A percentile compares a stretch with the other conserved stretches of the same genome.
Evolutionary conservation across 2,329 filamentous ascomycete species (phyloP).

Genomic region (Alternaria sp.): DNA sequence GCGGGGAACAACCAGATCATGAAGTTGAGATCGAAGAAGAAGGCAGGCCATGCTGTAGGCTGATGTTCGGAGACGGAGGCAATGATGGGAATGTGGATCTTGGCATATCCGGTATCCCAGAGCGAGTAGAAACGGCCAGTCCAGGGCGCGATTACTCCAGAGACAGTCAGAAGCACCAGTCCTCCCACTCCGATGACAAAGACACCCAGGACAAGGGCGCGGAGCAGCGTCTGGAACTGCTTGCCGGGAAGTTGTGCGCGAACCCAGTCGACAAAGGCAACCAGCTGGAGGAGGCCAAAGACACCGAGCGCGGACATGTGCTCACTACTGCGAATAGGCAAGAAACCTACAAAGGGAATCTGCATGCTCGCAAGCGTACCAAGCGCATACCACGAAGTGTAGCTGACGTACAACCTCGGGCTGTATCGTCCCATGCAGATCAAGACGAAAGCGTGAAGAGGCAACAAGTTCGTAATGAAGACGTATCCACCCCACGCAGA

Average conservation of each 20-base stretch:
- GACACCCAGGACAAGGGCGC: constrained; percentile 75
- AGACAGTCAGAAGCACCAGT: constrained; percentile 83
- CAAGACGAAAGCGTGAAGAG: constrained; percentile 90
- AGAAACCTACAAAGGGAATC: constrained; percentile 97
- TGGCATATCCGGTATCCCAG: constrained; percentile 98
- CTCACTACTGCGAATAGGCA: constrained; percentile 95
- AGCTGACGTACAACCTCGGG: constrained; percentile 91
- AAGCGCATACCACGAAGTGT: constrained; percentile 97
- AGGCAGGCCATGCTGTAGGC: constrained; percentile 97
- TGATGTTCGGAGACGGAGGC: constrained; percentile 99
- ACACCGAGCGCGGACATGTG: constrained; percentile 97
- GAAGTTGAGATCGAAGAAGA: constrained; percentile 98
- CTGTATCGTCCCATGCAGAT: constrained; percentile 98
- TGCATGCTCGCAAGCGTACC: constrained; percentile 98
- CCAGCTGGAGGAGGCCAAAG: constrained; percentile 92
- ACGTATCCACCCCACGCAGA: constrained; percentile 99
- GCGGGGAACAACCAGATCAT: constrained; percentile 99
- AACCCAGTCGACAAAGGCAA: constrained; percentile 90
- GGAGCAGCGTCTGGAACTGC: constrained; percentile 92
- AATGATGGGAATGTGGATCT: constrained; percentile 99
- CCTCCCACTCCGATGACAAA: constrained; percentile 76
- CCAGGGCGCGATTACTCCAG: constrained; percentile 96
- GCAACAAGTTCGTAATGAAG: constrained; percentile 97
- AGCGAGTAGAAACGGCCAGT: constrained; percentile 98
- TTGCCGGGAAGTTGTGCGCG: constrained; percentile 86